These are phyloP conservation scores for Fusarium sambucinum DNA, from an alignment of 2,329 filamentous ascomycete species.

Conservation along the genomic window DNA sequence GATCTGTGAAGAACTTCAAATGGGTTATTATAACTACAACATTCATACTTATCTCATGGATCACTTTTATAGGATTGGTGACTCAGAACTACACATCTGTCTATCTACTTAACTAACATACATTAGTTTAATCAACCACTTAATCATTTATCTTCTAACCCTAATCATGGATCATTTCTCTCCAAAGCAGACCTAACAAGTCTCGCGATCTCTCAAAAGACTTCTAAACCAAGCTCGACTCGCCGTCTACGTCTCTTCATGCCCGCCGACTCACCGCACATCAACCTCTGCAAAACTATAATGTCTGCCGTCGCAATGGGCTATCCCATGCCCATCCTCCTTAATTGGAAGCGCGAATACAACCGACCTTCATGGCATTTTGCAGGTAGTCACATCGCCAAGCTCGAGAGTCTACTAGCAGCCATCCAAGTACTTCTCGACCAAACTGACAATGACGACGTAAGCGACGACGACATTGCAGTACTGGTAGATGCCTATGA, in stretches of 20 bases:
- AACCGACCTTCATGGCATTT: conserved; percentile 55
- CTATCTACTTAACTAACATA: neutral
- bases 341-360: conserved; percentile 56
- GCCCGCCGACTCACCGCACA: conserved; percentile 53
- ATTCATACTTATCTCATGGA: conserved; percentile 29
- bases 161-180: neutral
- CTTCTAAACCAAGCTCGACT: conserved; percentile 10
- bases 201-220: conserved; percentile 18
- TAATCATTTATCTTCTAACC: neutral
- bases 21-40: neutral
- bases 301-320: conserved; percentile 55
- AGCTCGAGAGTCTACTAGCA: conserved; percentile 52
- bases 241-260: conserved; percentile 55
- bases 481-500: conserved; percentile 56
- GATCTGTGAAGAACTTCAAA: conserved; percentile 17
- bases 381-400: conserved; percentile 55
- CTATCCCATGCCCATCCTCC: conserved; percentile 53
- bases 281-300: conserved; percentile 56
- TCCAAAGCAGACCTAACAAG: conserved; percentile 20
- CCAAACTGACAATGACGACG: conserved; percentile 19
- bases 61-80: conserved; percentile 7
- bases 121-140: conserved; percentile 30
- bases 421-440: conserved; percentile 50
- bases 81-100: accelerated
- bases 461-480: conserved; percentile 50